These are phyloP conservation scores for Rhododendron ferrugineum DNA, from an alignment of 148 eudicot genomes.

Conservation along the genomic window DNA sequence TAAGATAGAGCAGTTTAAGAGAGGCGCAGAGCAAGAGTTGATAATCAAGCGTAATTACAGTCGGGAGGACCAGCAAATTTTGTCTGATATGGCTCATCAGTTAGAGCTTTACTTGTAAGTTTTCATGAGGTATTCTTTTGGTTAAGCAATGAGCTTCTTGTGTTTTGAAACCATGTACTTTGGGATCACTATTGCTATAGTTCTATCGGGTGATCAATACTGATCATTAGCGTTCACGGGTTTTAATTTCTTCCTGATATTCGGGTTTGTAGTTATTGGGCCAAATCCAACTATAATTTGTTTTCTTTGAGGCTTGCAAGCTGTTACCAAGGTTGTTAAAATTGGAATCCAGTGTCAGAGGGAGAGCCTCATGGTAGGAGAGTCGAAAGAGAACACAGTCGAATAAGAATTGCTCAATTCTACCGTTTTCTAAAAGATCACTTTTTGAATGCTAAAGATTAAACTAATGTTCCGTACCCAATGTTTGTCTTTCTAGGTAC, in stretches of 20 bases:
- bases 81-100: slow-evolving; percentile 69
- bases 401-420: neutral
- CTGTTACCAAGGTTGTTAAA: neutral
- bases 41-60: slow-evolving; percentile 60
- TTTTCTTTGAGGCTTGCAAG: neutral
- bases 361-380: neutral
- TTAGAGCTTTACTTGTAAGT: slow-evolving; percentile 88
- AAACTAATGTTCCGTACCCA: neutral
- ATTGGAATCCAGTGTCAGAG: neutral
- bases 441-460: neutral
- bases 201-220: neutral
- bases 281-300: neutral
- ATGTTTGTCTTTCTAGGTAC: neutral
- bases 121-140: neutral
- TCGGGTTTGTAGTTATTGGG: neutral
- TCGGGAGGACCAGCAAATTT: slow-evolving; percentile 62
- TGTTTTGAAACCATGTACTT: neutral
- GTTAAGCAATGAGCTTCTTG: neutral
- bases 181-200: neutral
- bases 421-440: neutral
- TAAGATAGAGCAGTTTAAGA: slow-evolving; percentile 66
- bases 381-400: neutral
- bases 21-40: slow-evolving; percentile 72
- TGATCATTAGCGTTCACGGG: neutral
- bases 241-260: neutral